These are phyloP conservation scores for Starmera pachycereana DNA, from an alignment of 805 yeast genomes.

Conservation along the genomic window DNA sequence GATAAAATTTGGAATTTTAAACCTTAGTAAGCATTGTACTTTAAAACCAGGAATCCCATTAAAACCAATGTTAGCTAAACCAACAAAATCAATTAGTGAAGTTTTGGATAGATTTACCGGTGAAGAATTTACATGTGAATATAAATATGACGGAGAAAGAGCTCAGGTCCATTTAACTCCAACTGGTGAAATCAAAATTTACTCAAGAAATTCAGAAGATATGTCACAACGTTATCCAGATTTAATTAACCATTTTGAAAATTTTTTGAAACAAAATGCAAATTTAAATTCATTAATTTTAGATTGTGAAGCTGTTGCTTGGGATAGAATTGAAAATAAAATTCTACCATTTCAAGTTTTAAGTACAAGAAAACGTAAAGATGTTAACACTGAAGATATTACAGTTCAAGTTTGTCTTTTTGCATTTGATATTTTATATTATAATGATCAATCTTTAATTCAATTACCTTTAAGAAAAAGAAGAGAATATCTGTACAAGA, in stretches of 20 bases:
- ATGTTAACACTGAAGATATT: constrained; percentile 77
- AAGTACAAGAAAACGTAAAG: constrained; percentile 90
- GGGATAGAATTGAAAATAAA: constrained; percentile 71
- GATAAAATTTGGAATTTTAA: constrained; percentile 53
- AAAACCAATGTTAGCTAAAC: constrained; percentile 97
- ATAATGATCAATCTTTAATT: constrained; percentile 64
- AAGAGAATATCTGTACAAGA: constrained; percentile 45
- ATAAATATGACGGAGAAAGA: constrained; percentile 95
- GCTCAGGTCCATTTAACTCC: constrained; percentile 81
- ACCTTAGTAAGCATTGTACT: constrained; percentile 56
- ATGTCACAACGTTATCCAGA: constrained; percentile 97
- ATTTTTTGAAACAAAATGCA: constrained; percentile 32
- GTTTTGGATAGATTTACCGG: constrained; percentile 82
- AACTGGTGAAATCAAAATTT: constrained; percentile 61
- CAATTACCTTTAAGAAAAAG: constrained; percentile 61
- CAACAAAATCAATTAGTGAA: constrained; percentile 89
- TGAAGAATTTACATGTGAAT: constrained; percentile 85
- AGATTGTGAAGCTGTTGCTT: constrained; percentile 97
- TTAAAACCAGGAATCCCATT: constrained; percentile 89
- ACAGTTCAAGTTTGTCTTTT: constrained; percentile 87
- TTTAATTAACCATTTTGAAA: constrained; percentile 56
- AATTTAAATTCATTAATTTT: constrained; percentile 53
- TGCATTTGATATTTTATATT: constrained; percentile 78
- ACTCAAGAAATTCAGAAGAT: constrained; percentile 92
- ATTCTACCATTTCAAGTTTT: constrained; percentile 90